Percentiles rank a stretch among this genome's conserved stretches.
phyloP scores from a whole-genome alignment of 1,139 yeast species.

The Groenewaldozyma auringiensis region DNA sequence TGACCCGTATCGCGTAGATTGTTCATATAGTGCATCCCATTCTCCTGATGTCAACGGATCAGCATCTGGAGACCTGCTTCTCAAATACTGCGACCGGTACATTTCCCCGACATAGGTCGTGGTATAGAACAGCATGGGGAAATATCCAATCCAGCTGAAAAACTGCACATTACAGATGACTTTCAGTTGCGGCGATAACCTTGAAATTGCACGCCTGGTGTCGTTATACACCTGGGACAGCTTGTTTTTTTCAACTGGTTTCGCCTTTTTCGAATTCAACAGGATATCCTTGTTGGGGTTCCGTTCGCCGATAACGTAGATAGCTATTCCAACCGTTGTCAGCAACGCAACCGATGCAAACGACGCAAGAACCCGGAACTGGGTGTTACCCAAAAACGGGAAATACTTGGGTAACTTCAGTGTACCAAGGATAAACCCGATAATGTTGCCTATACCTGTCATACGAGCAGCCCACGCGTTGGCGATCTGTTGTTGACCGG shows the following conservation, averaged over 20 bases:
- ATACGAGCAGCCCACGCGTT: slow-evolving; percentile 71
- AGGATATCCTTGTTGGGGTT: slow-evolving; percentile 38
- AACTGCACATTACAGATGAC: slow-evolving; percentile 30
- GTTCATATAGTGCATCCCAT: slow-evolving; percentile 17
- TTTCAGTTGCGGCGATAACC: slow-evolving; percentile 26
- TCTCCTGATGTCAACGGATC: slow-evolving; percentile 17
- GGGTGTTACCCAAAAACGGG: slow-evolving; percentile 39
- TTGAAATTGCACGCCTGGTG: slow-evolving; percentile 35
- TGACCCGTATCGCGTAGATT: slow-evolving; percentile 33
- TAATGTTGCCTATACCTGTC: slow-evolving; percentile 50
- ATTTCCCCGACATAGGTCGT: slow-evolving; percentile 37
- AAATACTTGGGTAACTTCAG: slow-evolving; percentile 31
- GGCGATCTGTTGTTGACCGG: slow-evolving; percentile 47
- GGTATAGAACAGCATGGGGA: slow-evolving; percentile 33
- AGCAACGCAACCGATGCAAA: slow-evolving; percentile 40
- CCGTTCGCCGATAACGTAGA: slow-evolving; percentile 37
- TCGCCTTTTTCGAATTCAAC: slow-evolving; percentile 14
- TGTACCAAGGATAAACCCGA: slow-evolving; percentile 48
- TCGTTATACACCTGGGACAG: slow-evolving; percentile 13
- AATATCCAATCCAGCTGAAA: slow-evolving; percentile 34
- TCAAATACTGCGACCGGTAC: slow-evolving; percentile 23
- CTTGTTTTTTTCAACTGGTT: slow-evolving; percentile 12
- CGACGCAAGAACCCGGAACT: slow-evolving; percentile 43
- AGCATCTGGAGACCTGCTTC: slow-evolving; percentile 13
- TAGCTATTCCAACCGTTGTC: slow-evolving; percentile 36